Evolutionary conservation across 441 rosid species (phyloP).

Genomic region (Kokia cookei): DNA sequence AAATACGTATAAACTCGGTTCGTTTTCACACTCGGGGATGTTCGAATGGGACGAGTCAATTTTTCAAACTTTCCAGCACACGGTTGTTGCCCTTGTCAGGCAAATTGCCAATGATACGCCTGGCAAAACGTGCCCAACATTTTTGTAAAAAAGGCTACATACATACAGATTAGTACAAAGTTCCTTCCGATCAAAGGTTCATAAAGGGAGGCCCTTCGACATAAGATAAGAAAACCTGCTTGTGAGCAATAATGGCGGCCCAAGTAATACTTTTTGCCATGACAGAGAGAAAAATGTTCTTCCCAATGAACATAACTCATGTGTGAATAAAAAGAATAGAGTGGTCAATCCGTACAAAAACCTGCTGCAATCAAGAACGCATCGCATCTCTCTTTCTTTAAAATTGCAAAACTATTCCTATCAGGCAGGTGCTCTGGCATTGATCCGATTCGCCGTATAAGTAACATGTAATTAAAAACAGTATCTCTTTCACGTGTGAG

Average conservation of each 20-base stretch:
- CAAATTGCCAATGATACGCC: not conserved
- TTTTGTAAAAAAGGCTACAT: not conserved
- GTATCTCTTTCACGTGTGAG: not conserved
- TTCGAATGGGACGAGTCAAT: not conserved
- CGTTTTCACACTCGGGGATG: conserved; percentile 11
- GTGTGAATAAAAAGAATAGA: conserved; percentile 22
- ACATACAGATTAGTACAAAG: not conserved
- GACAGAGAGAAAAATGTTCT: not conserved
- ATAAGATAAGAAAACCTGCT: not conserved
- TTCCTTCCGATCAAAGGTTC: not conserved
- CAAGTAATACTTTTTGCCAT: not conserved
- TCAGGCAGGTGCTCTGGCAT: not conserved
- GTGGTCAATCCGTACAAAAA: conserved; percentile 36
- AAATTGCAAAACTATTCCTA: not conserved
- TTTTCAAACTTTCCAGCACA: conserved; percentile 22
- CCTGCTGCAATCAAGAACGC: not conserved
- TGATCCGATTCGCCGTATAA: not conserved
- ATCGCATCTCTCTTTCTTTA: not conserved
- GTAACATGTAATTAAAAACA: not conserved
- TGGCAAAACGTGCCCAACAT: not conserved
- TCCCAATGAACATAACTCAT: conserved; percentile 10
- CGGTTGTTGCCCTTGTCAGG: conserved; percentile 2
- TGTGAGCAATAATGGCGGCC: not conserved
- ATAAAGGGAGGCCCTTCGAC: not conserved
- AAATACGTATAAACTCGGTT: not conserved